These are phyloP conservation scores for Saturnispora bothae DNA, from an alignment of 805 yeast species.

Conservation along the genomic window DNA sequence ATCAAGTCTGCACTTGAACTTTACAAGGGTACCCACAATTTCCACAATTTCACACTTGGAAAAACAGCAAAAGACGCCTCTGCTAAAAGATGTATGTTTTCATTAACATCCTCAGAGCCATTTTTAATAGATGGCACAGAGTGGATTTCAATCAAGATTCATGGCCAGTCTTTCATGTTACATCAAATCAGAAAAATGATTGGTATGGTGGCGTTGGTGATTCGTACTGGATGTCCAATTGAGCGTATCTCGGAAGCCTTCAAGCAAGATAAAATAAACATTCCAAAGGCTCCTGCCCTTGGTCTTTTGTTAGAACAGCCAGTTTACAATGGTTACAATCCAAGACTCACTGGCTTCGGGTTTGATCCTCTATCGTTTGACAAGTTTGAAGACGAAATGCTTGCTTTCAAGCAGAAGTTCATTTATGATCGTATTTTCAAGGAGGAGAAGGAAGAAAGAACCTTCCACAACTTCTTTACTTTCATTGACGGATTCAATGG, in stretches of 20 bases:
- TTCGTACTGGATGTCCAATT: constrained; percentile 78
- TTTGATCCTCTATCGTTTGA: constrained; percentile 65
- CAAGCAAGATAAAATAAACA: constrained; percentile 61
- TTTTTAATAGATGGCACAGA: constrained; percentile 88
- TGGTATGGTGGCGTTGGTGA: constrained; percentile 80
- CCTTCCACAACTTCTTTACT: constrained; percentile 82
- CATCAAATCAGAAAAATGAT: constrained; percentile 98
- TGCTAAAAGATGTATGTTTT: constrained; percentile 73
- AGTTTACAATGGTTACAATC: constrained; percentile 78
- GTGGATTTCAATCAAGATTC: constrained; percentile 93
- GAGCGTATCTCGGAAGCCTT: constrained; percentile 71
- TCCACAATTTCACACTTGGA: constrained; percentile 36
- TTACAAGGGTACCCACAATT: constrained; percentile 84
- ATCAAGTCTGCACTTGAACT: constrained; percentile 60
- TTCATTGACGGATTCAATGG: constrained; percentile 76
- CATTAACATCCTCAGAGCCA: constrained; percentile 73
- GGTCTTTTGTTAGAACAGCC: constrained; percentile 88
- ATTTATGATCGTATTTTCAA: constrained; percentile 88
- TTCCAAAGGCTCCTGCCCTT: constrained; percentile 96
- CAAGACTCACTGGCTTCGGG: constrained; percentile 60
- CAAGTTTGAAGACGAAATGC: constrained; percentile 59
- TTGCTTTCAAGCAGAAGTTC: constrained; percentile 73
- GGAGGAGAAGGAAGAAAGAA: constrained; percentile 82
- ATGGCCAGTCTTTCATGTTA: constrained; percentile 96
- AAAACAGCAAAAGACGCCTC: constrained; percentile 77